Evolutionary conservation across 2,329 filamentous ascomycete species (phyloP), one percentile per base, ranked within the genome.

Genomic region (Hypoxylon sp.): DNA sequence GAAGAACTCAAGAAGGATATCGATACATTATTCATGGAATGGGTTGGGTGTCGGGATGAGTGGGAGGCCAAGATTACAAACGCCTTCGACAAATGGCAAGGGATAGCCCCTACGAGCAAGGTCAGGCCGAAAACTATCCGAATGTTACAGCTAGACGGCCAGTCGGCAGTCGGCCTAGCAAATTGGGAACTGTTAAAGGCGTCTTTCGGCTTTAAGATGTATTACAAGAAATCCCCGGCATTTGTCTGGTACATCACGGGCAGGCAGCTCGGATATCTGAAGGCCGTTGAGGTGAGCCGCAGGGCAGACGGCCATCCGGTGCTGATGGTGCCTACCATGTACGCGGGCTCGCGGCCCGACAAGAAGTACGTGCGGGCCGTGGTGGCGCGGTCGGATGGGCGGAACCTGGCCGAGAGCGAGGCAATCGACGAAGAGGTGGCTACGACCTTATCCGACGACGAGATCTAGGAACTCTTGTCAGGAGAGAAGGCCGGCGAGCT

Each of bases 131-230:
- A 70, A 27, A 64, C 68, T 4, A 62, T 75, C 3, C 58, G 55
- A 7, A 49, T 69, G 72, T 60, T 80, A 4, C 68, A 71, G 10
- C 69, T 70, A 29, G 56, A 60, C 1, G 64, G 65, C 38, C 56
- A 72, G 3, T 38, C 57, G 1, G 61, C 68, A 4, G 53, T 67
- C 0, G 71, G 72, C 1, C 50, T 74, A 9, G 77, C 74, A 21
- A 68, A 62, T 3, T 86, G 81, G 82, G 73, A 76, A 2, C 68
- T 82, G 2, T 69, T 85, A 13, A 82, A 82, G 55, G 83, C 83
- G 0, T 83, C 81, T 1, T 72, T 72, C 3, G 70, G 75, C 3
- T 84, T 82, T 66, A 77, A 76, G 37, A 35, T 72, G n/a, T 75
- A 71, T 29, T 73, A 76, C 61, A 47, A 57, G 0, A 55, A 3